Conservation (phyloP, 371 early-diverging fungal species). For the Mucor irregularis region DNA sequence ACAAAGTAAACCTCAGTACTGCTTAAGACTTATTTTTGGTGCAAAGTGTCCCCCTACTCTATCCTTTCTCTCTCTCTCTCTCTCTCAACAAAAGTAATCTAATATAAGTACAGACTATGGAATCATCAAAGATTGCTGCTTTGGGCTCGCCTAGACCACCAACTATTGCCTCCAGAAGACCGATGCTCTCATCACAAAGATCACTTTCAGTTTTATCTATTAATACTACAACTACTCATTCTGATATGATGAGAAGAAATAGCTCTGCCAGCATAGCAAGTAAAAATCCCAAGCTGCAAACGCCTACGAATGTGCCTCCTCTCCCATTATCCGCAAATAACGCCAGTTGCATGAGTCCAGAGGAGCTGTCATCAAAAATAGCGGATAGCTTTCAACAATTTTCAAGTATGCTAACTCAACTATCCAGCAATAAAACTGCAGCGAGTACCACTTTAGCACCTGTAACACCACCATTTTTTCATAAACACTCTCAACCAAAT, state of each 20-base stretch:
- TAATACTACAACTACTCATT: constrained; percentile 16
- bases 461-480: constrained; percentile 23
- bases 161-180: constrained; percentile 22
- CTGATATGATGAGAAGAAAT: constrained; percentile 15
- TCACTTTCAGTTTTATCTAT: constrained; percentile 20
- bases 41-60: neutral
- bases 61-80: neutral
- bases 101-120: neutral
- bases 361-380: constrained; percentile 38
- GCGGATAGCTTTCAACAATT: constrained; percentile 49
- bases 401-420: constrained; percentile 36
- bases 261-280: constrained; percentile 1
- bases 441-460: constrained; percentile 1
- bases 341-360: constrained; percentile 12
- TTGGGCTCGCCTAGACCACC: constrained; percentile 8
- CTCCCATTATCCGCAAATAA: constrained; percentile 1
- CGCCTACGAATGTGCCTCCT: neutral
- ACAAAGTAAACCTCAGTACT: neutral
- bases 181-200: constrained; percentile 9
- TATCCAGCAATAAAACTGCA: constrained; percentile 18
- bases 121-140: constrained; percentile 2
- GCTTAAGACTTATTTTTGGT: neutral
- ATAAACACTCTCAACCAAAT: constrained; percentile 31
- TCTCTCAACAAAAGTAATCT: constrained; percentile 15
- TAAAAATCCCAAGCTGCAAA: neutral